Percentiles rank a stretch among this genome's conserved stretches.
phyloP scores from a whole-genome alignment of 2,329 filamentous ascomycete genomes.

The Fusarium praegraminearum region DNA sequence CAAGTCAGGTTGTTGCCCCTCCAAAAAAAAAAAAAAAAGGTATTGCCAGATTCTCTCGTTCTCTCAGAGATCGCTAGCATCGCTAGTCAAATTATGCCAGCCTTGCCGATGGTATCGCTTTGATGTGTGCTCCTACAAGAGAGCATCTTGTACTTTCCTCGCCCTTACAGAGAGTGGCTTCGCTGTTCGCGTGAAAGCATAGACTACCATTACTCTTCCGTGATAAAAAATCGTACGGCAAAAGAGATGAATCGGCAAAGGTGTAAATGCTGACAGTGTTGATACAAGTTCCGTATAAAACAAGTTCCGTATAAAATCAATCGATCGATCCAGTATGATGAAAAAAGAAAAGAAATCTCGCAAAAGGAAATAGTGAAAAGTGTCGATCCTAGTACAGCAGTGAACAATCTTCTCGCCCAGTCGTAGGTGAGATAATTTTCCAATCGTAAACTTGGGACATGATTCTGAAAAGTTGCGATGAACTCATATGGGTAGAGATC shows the following conservation, averaged over 20 bases:
- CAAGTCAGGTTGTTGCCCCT: slow-evolving; percentile 9
- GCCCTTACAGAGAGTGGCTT: slow-evolving; percentile 6
- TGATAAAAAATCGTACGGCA: slow-evolving; percentile 6
- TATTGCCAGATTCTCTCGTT: neutral
- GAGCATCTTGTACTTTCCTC: neutral
- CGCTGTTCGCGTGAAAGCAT: neutral
- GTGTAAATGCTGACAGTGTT: neutral
- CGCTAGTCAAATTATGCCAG: neutral
- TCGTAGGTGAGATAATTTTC: slow-evolving; percentile 17
- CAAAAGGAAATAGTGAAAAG: slow-evolving; percentile 16
- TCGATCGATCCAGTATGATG: neutral
- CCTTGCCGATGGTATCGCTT: neutral
- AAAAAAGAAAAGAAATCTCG: slow-evolving; percentile 14
- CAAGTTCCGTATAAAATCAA: neutral
- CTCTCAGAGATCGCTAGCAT: slow-evolving; percentile 5
- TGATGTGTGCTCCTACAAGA: slow-evolving; percentile 6
- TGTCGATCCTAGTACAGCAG: neutral
- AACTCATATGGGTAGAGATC: slow-evolving; percentile 9
- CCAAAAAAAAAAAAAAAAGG: neutral
- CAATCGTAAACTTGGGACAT: slow-evolving; percentile 22
- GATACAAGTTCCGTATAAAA: neutral
- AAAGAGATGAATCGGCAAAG: neutral
- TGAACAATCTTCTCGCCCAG: slow-evolving; percentile 29
- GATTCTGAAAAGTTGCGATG: slow-evolving; percentile 9
- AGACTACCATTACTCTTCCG: neutral